Percentiles rank a stretch among this genome's conserved stretches.
Evolutionary conservation across 805 yeast genomes (phyloP).

Genomic region (Cyberlindnera samutprakarnensis): DNA sequence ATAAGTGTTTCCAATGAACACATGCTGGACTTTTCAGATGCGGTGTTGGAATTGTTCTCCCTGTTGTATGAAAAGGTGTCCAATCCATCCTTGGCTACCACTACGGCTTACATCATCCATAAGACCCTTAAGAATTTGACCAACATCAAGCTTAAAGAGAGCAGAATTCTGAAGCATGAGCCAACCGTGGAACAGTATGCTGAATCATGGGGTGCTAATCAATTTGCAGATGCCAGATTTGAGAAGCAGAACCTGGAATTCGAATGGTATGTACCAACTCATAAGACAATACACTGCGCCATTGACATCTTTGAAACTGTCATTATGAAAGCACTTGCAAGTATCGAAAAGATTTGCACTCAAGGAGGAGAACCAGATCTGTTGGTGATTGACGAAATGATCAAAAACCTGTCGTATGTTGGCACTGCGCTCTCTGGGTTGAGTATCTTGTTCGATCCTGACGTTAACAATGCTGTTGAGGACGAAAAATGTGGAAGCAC

Average conservation of each 20-base stretch:
- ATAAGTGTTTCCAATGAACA: constrained; percentile 58
- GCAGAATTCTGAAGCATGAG: constrained; percentile 42
- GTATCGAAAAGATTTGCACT: constrained; percentile 31
- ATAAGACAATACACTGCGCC: constrained; percentile 51
- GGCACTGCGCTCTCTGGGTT: constrained; percentile 62
- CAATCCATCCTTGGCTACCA: constrained; percentile 51
- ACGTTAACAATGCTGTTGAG: constrained; percentile 31
- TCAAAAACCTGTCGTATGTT: constrained; percentile 47
- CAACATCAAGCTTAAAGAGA: constrained; percentile 50
- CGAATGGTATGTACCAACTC: constrained; percentile 69
- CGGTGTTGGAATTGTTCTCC: constrained; percentile 33
- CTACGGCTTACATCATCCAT: constrained; percentile 56
- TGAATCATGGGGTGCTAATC: constrained; percentile 71
- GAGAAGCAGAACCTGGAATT: constrained; percentile 42
- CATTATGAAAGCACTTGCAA: constrained; percentile 33
- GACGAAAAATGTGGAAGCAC: constrained; percentile 8
- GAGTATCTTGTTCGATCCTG: constrained; percentile 67
- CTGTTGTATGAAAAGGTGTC: constrained; percentile 23
- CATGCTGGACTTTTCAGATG: constrained; percentile 35
- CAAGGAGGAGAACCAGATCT: constrained; percentile 17
- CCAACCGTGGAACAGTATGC: constrained; percentile 28
- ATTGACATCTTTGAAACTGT: constrained; percentile 47
- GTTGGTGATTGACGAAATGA: constrained; percentile 42
- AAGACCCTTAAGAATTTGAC: constrained; percentile 59
- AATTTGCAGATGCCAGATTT: constrained; percentile 47